Percentiles rank a stretch among this genome's conserved stretches.
Evolutionary conservation across 1,284 basidiomycete species (phyloP).

Genomic region (Tremellales sp.): DNA sequence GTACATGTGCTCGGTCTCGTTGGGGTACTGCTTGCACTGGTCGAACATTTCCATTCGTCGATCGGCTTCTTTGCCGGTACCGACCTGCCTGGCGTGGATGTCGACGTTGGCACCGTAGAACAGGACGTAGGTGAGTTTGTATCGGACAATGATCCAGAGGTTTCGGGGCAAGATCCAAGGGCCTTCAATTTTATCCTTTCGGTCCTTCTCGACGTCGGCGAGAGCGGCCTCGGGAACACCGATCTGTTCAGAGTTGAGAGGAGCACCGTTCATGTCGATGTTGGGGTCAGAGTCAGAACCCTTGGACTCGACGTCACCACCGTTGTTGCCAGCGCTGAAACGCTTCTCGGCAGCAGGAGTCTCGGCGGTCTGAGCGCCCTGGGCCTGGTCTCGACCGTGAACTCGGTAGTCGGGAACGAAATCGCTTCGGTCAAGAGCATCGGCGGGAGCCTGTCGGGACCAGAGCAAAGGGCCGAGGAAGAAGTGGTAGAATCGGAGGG

Average conservation of each 20-base stretch:
- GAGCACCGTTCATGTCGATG: not conserved
- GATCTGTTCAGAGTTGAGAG: not conserved
- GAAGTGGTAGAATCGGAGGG: slow-evolving; percentile 50
- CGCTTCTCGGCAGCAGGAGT: not conserved
- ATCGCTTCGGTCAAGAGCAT: slow-evolving; percentile 1
- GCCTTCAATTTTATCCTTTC: slow-evolving; percentile 28
- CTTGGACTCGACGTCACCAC: slow-evolving; percentile 2
- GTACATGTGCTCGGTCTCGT: slow-evolving; percentile 52
- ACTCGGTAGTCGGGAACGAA: slow-evolving; percentile 50
- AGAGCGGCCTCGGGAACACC: slow-evolving; percentile 9
- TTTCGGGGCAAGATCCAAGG: slow-evolving; percentile 45
- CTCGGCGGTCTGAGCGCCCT: not conserved
- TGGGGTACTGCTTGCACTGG: slow-evolving; percentile 49
- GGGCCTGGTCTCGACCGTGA: slow-evolving; percentile 21
- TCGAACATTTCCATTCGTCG: slow-evolving; percentile 48
- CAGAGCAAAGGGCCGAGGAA: slow-evolving; percentile 53
- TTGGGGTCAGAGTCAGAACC: slow-evolving; percentile 3
- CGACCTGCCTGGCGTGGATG: slow-evolving; percentile 45
- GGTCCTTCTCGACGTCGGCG: slow-evolving; percentile 28
- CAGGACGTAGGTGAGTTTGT: slow-evolving; percentile 35
- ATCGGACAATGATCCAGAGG: slow-evolving; percentile 47
- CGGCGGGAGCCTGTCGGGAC: slow-evolving; percentile 38
- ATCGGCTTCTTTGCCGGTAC: slow-evolving; percentile 27
- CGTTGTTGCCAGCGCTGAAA: not conserved
- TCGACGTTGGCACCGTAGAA: slow-evolving; percentile 42